A percentile compares a stretch with the other conserved stretches of the same genome.
Conservation (phyloP, 345 rosid genomes). For the Citrus sp. region DNA sequence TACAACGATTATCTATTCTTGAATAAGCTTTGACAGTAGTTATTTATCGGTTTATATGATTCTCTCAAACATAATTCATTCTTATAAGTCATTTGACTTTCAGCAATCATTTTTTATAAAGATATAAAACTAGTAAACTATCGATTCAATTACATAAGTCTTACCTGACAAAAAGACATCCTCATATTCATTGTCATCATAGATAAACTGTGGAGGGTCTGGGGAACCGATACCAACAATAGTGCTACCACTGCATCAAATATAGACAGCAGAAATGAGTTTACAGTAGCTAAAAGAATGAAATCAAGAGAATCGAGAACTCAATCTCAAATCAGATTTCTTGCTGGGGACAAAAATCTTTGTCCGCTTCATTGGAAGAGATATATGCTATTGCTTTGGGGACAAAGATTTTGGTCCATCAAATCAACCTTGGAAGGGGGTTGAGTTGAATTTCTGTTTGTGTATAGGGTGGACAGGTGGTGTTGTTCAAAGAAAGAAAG, state of each 20-base stretch:
- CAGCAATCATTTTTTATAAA: not conserved
- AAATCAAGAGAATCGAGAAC: not conserved
- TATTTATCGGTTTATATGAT: not conserved
- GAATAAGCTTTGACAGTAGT: not conserved
- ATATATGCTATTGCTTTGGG: not conserved
- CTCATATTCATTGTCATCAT: constrained; percentile 72
- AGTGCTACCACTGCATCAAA: constrained; percentile 79
- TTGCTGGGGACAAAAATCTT: not conserved
- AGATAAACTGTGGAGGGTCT: constrained; percentile 85
- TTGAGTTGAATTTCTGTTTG: too few species aligned
- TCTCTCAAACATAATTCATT: not conserved
- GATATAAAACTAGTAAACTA: not conserved
- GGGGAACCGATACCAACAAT: constrained; percentile 93
- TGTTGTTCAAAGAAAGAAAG: not conserved
- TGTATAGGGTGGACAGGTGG: not conserved
- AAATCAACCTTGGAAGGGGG: not conserved
- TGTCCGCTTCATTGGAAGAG: not conserved
- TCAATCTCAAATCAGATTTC: not conserved
- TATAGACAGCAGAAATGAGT: not conserved
- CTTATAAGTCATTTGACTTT: not conserved
- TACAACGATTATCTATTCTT: not conserved
- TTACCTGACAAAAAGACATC: constrained; percentile 87
- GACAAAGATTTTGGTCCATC: not conserved
- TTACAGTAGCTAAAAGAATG: not conserved
- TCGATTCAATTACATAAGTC: not conserved